phyloP scores from a whole-genome alignment of 768 basidiomycete genomes.

The Leccinum uliginosum region DNA sequence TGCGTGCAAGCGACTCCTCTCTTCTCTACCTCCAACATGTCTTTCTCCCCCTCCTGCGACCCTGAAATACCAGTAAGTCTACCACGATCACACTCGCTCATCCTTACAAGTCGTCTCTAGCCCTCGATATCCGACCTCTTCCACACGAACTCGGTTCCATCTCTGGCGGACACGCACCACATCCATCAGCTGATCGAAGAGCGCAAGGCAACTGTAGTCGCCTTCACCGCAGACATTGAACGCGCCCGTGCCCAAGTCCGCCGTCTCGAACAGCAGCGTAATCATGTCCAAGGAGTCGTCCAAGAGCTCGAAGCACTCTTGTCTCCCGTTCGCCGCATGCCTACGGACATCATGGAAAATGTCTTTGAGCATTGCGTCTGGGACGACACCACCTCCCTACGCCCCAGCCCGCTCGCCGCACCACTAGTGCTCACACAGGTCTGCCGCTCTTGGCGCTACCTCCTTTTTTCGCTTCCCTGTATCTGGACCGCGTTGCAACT shows the following conservation, averaged over 20 bases:
- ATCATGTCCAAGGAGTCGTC: conserved; percentile 10
- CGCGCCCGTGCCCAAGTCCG: conserved; percentile 19
- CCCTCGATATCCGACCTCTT: conserved; percentile 27
- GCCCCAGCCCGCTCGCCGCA: conserved; percentile 9
- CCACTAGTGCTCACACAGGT: conserved; percentile 28
- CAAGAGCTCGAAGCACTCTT: conserved; percentile 25
- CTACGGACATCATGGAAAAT: conserved; percentile 27
- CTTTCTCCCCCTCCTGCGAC: not conserved
- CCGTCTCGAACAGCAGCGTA: conserved; percentile 16
- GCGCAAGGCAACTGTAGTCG: conserved; percentile 11
- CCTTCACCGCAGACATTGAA: conserved; percentile 18
- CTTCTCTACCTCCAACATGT: not conserved
- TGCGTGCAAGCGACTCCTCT: not conserved
- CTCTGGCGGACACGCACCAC: conserved; percentile 18
- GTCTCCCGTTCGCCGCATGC: conserved; percentile 30
- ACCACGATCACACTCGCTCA: not conserved
- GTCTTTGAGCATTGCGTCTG: conserved; percentile 23
- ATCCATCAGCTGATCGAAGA: conserved; percentile 16
- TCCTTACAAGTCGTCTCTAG: conserved; percentile 3
- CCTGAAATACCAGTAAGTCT: conserved; percentile 21
- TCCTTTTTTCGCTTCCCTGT: conserved; percentile 26
- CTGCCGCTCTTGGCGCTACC: conserved; percentile 30
- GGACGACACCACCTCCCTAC: conserved; percentile 6
- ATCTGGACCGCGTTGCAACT: conserved; percentile 23
- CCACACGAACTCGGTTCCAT: conserved; percentile 25